phyloP scores from a whole-genome alignment of 2,329 filamentous ascomycete genomes.

The Apiospora marii region DNA sequence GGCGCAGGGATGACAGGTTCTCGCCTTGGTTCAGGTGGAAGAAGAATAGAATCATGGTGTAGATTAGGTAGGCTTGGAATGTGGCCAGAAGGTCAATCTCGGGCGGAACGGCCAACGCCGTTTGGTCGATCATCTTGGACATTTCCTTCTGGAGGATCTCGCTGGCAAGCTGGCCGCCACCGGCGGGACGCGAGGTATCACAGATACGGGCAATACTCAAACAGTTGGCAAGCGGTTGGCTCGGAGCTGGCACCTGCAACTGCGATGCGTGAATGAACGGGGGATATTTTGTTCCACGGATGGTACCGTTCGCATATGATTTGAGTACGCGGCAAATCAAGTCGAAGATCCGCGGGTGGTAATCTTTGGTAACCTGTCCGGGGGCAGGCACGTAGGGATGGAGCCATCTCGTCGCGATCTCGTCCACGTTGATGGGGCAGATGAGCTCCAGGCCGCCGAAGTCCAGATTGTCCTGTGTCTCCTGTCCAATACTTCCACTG shows the following conservation, averaged over 20 bases:
- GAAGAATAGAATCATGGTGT: constrained; percentile 58
- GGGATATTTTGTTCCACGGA: constrained; percentile 43
- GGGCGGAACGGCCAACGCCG: constrained; percentile 35
- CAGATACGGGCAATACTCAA: constrained; percentile 51
- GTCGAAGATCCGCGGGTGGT: constrained; percentile 45
- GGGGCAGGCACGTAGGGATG: constrained; percentile 54
- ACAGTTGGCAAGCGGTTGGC: constrained; percentile 49
- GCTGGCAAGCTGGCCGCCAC: constrained; percentile 42
- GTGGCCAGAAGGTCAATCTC: constrained; percentile 48
- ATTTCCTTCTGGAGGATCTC: constrained; percentile 52
- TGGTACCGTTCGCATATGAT: constrained; percentile 49
- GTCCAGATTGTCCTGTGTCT: constrained; percentile 32
- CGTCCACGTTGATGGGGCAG: constrained; percentile 55
- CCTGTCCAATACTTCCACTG: not conserved
- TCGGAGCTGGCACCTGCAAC: constrained; percentile 33
- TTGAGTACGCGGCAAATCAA: constrained; percentile 53
- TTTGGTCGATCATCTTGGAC: constrained; percentile 44
- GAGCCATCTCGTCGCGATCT: constrained; percentile 58
- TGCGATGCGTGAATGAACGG: constrained; percentile 56
- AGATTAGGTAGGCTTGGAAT: constrained; percentile 63
- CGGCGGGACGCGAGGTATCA: constrained; percentile 44
- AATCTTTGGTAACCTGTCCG: constrained; percentile 51
- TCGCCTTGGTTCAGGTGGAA: constrained; percentile 41
- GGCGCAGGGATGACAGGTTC: constrained; percentile 46
- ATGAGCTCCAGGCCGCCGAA: constrained; percentile 48